Conservation (phyloP, 225 moss, liverwort and hornwort species). For the Bryoerythrophyllum caledonicum region DNA sequence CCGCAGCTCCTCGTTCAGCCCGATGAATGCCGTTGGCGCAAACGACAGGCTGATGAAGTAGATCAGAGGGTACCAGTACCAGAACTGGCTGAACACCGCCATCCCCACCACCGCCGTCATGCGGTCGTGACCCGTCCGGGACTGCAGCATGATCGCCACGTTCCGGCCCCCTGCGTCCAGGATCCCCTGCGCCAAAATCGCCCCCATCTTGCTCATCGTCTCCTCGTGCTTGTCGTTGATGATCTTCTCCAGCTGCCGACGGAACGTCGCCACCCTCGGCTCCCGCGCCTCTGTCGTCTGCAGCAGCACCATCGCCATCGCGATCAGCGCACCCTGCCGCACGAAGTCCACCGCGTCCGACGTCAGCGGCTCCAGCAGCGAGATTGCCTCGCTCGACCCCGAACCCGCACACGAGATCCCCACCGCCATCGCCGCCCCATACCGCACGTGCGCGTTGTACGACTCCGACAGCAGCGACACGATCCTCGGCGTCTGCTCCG, state of each 20-base stretch:
- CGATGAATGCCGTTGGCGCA: slow-evolving; percentile 92
- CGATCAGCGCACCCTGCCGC: slow-evolving; percentile 91
- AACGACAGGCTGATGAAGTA: slow-evolving; percentile 95
- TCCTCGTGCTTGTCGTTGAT: slow-evolving; percentile 97
- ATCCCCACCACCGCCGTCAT: slow-evolving; percentile 97
- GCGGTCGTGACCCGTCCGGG: slow-evolving; percentile 94
- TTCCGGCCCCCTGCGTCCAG: slow-evolving; percentile 94
- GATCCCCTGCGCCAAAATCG: slow-evolving; percentile 92
- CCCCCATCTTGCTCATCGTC: slow-evolving; percentile 99
- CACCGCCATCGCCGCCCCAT: slow-evolving; percentile 96
- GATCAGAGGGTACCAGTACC: slow-evolving; percentile 97
- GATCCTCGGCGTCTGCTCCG: slow-evolving; percentile 95
- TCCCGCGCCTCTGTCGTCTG: slow-evolving; percentile 90
- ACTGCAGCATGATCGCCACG: slow-evolving; percentile 96
- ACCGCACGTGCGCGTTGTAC: slow-evolving; percentile 92
- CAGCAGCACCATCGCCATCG: slow-evolving; percentile 96
- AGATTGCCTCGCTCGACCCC: slow-evolving; percentile 83
- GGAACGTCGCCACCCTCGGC: slow-evolving; percentile 79
- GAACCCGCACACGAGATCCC: slow-evolving; percentile 96
- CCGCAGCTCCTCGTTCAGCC: slow-evolving; percentile 80
- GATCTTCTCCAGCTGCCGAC: slow-evolving; percentile 90
- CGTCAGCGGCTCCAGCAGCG: slow-evolving; percentile 90
- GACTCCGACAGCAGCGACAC: slow-evolving; percentile 94
- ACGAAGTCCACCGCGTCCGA: slow-evolving; percentile 94
- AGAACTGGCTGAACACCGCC: slow-evolving; percentile 98